These are phyloP conservation scores for Penicillium pancosmium DNA, from an alignment of 495 filamentous ascomycete species.

Conservation along the genomic window DNA sequence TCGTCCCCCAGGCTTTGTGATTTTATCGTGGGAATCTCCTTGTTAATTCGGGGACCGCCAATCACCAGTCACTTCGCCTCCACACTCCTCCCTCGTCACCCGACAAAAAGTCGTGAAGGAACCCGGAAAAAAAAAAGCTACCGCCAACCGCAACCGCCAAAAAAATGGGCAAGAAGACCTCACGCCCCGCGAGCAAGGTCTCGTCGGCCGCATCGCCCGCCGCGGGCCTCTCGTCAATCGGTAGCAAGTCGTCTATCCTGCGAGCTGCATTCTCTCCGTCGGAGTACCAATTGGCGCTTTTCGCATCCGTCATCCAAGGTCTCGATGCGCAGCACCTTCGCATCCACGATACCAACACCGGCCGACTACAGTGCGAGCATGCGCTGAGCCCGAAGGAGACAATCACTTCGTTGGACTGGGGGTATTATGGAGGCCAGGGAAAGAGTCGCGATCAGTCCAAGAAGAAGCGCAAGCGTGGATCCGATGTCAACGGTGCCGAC, in stretches of 20 bases:
- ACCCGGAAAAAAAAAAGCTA: slow-evolving; percentile 17
- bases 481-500: slow-evolving; percentile 46
- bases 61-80: not conserved
- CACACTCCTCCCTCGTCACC: not conserved
- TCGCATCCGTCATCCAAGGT: slow-evolving; percentile 62
- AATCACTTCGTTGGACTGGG: slow-evolving; percentile 62
- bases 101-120: slow-evolving; percentile 9
- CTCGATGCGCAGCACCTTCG: slow-evolving; percentile 61
- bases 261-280: slow-evolving; percentile 59
- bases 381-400: slow-evolving; percentile 51
- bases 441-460: slow-evolving; percentile 46
- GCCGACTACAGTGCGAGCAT: slow-evolving; percentile 60
- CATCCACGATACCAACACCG: slow-evolving; percentile 61
- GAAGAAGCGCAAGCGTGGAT: slow-evolving; percentile 60
- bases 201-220: slow-evolving; percentile 51
- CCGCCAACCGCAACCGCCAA: slow-evolving; percentile 11
- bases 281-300: slow-evolving; percentile 57
- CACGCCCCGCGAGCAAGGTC: slow-evolving; percentile 48
- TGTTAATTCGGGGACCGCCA: slow-evolving; percentile 7
- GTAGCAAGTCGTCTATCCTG: slow-evolving; percentile 53
- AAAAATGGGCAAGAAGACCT: slow-evolving; percentile 56
- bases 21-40: slow-evolving; percentile 14
- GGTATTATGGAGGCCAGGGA: slow-evolving; percentile 42
- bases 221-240: slow-evolving; percentile 37
- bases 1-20: slow-evolving; percentile 30